Percentiles rank a stretch among this genome's conserved stretches.
These are phyloP conservation scores for Miscanthus lutarioriparius DNA, from an alignment of 176 grass and related monocot genomes.

Conservation along the genomic window DNA sequence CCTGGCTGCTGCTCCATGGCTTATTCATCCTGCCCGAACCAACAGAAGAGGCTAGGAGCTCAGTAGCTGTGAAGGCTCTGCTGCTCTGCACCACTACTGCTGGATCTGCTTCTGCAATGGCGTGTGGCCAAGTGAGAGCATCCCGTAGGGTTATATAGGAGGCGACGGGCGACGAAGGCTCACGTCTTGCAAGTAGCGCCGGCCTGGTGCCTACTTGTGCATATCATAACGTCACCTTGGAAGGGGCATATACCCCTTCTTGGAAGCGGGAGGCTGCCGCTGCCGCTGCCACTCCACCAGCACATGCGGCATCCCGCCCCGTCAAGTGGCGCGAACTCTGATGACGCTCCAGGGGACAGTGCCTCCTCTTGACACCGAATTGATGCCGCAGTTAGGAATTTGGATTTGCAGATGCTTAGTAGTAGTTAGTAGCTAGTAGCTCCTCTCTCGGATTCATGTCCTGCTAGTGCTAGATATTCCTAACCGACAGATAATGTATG, in stretches of 20 bases:
- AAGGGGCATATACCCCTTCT: slow-evolving; percentile 40
- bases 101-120: slow-evolving; percentile 33
- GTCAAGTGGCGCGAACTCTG: slow-evolving; percentile 29
- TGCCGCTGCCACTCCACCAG: slow-evolving; percentile 1
- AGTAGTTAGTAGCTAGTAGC: neutral
- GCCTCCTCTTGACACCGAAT: slow-evolving; percentile 38
- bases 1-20: slow-evolving; percentile 32
- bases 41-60: neutral
- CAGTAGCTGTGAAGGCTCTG: neutral
- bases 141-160: slow-evolving; percentile 40
- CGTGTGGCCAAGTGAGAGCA: slow-evolving; percentile 25
- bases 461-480: slow-evolving; percentile 3
- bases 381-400: slow-evolving; percentile 16
- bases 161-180: neutral
- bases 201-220: slow-evolving; percentile 4
- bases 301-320: slow-evolving; percentile 31
- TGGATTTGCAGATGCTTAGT: neutral
- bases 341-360: slow-evolving; percentile 40
- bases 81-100: neutral
- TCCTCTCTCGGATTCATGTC: slow-evolving; percentile 10
- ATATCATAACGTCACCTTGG: slow-evolving; percentile 28
- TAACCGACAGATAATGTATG: neutral
- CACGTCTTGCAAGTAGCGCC: neutral
- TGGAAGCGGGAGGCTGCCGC: slow-evolving; percentile 27
- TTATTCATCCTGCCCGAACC: slow-evolving; percentile 21